Base-by-base conservation (phyloP, 768 basidiomycete species). In the Hericium erinaceus region DNA sequence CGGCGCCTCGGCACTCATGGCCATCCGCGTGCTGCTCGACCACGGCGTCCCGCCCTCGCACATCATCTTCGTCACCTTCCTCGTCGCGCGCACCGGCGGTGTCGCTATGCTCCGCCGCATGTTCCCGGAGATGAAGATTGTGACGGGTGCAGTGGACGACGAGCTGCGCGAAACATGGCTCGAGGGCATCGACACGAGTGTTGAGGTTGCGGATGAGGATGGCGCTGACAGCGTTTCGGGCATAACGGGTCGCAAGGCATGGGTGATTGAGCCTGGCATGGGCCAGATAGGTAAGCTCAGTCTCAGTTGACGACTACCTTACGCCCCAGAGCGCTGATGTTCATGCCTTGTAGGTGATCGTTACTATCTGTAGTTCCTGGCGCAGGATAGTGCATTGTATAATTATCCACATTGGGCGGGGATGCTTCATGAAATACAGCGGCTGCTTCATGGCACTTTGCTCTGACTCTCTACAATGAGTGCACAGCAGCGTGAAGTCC, bases 1-100 rank as follows among this genome's bases (percentile, higher is more conserved):
- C 0, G 95, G 87, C 4, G 94, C 95, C 0, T 84, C 91, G 3
- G 86, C 87, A 18, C 89, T 98, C 69, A 98, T 98, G 95, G 87
- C 94, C 0, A 90, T 99, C 60, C 87, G 95, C 28, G 81, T 95
- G 11, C 74, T 98, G 10, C 78, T 98, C 16, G 95, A 99, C 67
- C 95, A 99, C 63, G 93, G 95, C 12, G 85, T 95, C 16, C 80
- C 69, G 56, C 82, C 93, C 69, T 83, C 87, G 59, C 84, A 81
- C 64, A 95, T 97, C 62, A 83, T 97, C 57, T 95, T 95, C 66
- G 82, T 94, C 13, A 87, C 92, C 0, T 92, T 95, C 73, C 77
- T 98, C 9, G 87, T 95, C 51, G 87, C 93, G 7, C 79, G 83
- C n/a, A 78, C 75, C 15, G 93, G 94, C 16, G 90, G 93, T 11